These are phyloP conservation scores for Beta macrorhiza DNA, from an alignment of 179 eudicot species.

Conservation along the genomic window DNA sequence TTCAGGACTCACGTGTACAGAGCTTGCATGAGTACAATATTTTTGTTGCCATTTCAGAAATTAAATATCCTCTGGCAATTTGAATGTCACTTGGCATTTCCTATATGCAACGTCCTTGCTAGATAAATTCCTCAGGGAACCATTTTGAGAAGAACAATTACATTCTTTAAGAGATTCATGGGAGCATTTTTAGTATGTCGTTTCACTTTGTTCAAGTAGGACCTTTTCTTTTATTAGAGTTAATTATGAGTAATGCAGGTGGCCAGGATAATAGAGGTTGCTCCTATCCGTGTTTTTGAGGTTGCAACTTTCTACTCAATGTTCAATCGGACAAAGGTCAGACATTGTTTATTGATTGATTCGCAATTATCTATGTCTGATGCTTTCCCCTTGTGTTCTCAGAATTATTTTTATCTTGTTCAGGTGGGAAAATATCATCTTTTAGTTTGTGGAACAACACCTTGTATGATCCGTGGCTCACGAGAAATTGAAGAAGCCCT, in stretches of 20 bases:
- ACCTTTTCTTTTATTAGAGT: background rate
- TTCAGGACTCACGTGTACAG: background rate
- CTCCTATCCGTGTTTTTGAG: slow-evolving; percentile 98
- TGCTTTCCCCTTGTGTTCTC: background rate
- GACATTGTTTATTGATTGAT: slow-evolving; percentile 17
- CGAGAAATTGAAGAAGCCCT: slow-evolving; percentile 85
- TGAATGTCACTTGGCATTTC: background rate
- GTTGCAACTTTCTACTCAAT: slow-evolving; percentile 98
- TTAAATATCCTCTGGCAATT: too few relatives aligned
- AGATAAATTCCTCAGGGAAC: background rate
- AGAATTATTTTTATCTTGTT: slow-evolving; percentile 3
- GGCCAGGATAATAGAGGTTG: slow-evolving; percentile 90
- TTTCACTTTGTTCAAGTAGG: background rate
- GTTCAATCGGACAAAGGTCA: slow-evolving; percentile 90
- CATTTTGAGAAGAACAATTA: background rate
- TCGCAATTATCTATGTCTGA: background rate
- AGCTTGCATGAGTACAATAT: too few relatives aligned
- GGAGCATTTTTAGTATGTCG: background rate
- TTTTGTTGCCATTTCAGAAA: too few relatives aligned
- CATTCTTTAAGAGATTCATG: background rate
- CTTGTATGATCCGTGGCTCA: slow-evolving; percentile 98
- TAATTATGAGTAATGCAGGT: slow-evolving; percentile 46
- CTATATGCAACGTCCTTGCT: background rate
- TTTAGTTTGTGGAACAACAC: slow-evolving; percentile 97
- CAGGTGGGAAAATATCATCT: slow-evolving; percentile 98